Conservation (phyloP, 108 stramenopile genomes). For the Poteriospumella lacustris region DNA sequence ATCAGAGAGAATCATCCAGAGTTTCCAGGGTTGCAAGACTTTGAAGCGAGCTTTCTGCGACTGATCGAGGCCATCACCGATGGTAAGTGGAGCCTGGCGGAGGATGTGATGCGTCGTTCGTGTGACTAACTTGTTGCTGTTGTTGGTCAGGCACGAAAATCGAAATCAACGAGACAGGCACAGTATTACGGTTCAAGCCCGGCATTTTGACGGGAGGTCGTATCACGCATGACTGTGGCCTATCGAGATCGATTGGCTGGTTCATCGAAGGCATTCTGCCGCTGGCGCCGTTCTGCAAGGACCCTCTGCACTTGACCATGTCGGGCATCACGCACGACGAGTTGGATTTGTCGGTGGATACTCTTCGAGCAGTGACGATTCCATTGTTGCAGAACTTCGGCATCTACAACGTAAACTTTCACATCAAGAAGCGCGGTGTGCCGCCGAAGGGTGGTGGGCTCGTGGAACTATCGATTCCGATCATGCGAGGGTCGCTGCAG, state of each 20-base stretch:
- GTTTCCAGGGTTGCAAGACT: conserved; percentile 35
- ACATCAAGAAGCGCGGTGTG: conserved; percentile 50
- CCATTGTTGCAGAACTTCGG: conserved; percentile 81
- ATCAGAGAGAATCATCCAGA: conserved; percentile 25
- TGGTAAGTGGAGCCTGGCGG: conserved; percentile 53
- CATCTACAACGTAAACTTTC: conserved; percentile 60
- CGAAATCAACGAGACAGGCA: conserved; percentile 96
- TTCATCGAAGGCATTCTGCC: conserved; percentile 92
- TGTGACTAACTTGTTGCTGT: not conserved
- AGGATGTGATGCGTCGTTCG: not conserved
- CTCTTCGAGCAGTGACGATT: conserved; percentile 63
- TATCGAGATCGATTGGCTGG: conserved; percentile 76
- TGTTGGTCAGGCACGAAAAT: conserved; percentile 44
- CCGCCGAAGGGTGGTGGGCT: conserved; percentile 75
- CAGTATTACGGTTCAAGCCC: conserved; percentile 79
- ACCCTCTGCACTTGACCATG: conserved; percentile 67
- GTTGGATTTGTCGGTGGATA: conserved; percentile 77
- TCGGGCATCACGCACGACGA: conserved; percentile 69
- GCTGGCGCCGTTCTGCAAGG: conserved; percentile 87
- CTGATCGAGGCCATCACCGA: conserved; percentile 88
- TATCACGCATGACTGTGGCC: conserved; percentile 76
- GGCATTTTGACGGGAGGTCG: conserved; percentile 84
- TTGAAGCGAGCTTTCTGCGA: conserved; percentile 57
- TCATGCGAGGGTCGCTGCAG: conserved; percentile 63
- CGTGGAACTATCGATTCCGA: conserved; percentile 77